Conservation (phyloP, 1,139 yeast genomes). For the Geotrichum bryndzae region DNA sequence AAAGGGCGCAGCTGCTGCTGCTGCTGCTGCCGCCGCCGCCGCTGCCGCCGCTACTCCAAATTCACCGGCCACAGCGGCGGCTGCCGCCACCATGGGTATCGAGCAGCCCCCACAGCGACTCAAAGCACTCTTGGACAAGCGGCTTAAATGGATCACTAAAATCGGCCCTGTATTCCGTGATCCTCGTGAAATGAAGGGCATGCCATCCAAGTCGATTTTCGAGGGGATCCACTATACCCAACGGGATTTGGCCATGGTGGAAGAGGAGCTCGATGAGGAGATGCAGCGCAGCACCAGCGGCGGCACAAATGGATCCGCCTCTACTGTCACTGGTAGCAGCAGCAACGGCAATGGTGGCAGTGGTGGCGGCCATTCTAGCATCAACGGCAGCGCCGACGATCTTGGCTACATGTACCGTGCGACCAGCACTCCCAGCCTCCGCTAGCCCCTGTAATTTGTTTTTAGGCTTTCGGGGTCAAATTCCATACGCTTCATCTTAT, state of each 20-base stretch:
- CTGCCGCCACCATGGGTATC: slow-evolving; percentile 42
- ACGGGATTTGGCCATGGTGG: not conserved
- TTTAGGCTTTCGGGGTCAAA: no score
- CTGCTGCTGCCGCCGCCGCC: slow-evolving; percentile 16
- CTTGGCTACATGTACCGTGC: not conserved
- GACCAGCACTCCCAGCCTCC: not conserved
- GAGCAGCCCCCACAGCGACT: slow-evolving; percentile 56
- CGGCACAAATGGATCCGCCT: not conserved
- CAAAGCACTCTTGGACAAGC: slow-evolving; percentile 72
- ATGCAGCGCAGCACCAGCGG: not conserved
- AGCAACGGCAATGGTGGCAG: not conserved
- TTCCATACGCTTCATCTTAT: no score
- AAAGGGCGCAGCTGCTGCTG: slow-evolving; percentile 18
- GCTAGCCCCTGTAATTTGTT: not conserved
- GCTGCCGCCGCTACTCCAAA: slow-evolving; percentile 1
- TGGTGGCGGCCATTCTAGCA: not conserved
- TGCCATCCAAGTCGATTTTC: slow-evolving; percentile 44
- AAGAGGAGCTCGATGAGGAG: not conserved
- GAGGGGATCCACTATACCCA: slow-evolving; percentile 10
- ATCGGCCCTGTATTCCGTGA: slow-evolving; percentile 79
- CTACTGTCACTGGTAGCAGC: not conserved
- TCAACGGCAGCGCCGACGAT: not conserved
- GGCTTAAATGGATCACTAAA: slow-evolving; percentile 80
- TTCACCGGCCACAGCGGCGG: slow-evolving; percentile 10
- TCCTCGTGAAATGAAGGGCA: slow-evolving; percentile 61